Conservation (phyloP, 2,329 filamentous ascomycete genomes). For the Fusarium torreyae region DNA sequence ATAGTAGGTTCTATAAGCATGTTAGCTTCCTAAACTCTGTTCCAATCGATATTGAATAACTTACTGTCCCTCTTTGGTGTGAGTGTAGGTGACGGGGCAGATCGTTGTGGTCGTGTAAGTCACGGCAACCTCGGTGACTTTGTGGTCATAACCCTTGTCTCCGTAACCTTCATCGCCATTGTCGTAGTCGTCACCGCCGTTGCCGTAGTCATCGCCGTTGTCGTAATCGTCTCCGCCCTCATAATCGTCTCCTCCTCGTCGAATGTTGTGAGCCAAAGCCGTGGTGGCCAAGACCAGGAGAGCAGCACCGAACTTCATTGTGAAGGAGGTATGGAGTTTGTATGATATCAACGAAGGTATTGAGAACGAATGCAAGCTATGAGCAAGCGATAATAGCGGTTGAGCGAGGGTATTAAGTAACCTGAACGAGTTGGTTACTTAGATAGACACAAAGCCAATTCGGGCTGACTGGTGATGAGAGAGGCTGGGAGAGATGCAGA, state of each 20-base stretch:
- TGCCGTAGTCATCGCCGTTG: constrained; percentile 22
- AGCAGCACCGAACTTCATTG: constrained; percentile 48
- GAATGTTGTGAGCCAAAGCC: constrained; percentile 44
- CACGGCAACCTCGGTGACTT: constrained; percentile 43
- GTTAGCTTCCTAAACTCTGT: constrained; percentile 30
- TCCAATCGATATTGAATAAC: constrained; percentile 34
- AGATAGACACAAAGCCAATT: constrained; percentile 28
- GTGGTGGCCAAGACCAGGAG: constrained; percentile 47
- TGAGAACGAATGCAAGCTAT: constrained; percentile 39
- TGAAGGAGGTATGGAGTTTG: constrained; percentile 24
- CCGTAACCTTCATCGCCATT: constrained; percentile 21
- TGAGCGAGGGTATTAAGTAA: constrained; percentile 51
- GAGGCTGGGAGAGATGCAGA: constrained; percentile 34
- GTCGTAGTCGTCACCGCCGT: constrained; percentile 23
- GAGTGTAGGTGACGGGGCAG: constrained; percentile 63
- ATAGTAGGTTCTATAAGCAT: constrained; percentile 56
- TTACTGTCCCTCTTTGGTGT: constrained; percentile 59
- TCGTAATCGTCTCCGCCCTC: constrained; percentile 27
- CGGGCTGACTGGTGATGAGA: constrained; percentile 29
- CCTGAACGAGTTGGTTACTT: constrained; percentile 53
- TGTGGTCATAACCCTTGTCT: constrained; percentile 13
- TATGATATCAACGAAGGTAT: constrained; percentile 37
- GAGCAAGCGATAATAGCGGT: constrained; percentile 38
- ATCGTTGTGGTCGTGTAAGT: constrained; percentile 62
- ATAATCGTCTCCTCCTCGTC: constrained; percentile 41